Base-by-base conservation (phyloP, 495 filamentous ascomycete genomes). In the Penicillium arizonense region DNA sequence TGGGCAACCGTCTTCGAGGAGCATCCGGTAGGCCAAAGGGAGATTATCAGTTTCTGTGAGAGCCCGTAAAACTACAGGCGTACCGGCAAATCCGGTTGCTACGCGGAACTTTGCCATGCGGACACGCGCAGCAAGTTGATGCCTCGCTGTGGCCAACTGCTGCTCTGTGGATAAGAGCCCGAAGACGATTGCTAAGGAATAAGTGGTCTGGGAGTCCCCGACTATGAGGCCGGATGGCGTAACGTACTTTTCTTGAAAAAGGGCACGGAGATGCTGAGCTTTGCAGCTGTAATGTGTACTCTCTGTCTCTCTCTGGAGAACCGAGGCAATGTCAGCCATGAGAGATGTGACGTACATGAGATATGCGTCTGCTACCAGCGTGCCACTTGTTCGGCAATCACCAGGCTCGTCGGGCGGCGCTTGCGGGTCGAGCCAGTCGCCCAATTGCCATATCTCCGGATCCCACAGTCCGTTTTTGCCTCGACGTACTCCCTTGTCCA, bases 51-150 rank as follows among this genome's bases (percentile, higher is more conserved):
- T 54, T 14, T 63, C 62, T 0, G 75, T 71, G 6, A 82, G 63
- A 0, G 75, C 66, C 24, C 72, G 71, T 1, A 69, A 64, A 6
- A 84, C 68, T 3, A 78, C 52, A 39, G 77, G 78, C 1, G 81
- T 84, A 0, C 78, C 79, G 0, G 75, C 76, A 52, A 84, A 84
- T 1, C 81, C 81, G 2, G 80, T 82, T 3, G 69, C 71, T 13
- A 83, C 74, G 3, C 66, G 62, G 51, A 74, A 77, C 6, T 64
- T 40, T 20, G 69, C 64, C 0, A 53, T 36, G 5, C 18, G 57
- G 24, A 76, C 68, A 11, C 74, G 57, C 6, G 57, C 44, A 11
- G 53, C 59, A 1, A 77, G 54, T 7, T 65, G 59, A 11, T 39
- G n/a, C 1, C 55, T 61, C 5, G 74, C 69, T 2, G 16, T 41